Conservation (phyloP, 805 yeast species). For the Zygotorulaspora chibaensis region DNA sequence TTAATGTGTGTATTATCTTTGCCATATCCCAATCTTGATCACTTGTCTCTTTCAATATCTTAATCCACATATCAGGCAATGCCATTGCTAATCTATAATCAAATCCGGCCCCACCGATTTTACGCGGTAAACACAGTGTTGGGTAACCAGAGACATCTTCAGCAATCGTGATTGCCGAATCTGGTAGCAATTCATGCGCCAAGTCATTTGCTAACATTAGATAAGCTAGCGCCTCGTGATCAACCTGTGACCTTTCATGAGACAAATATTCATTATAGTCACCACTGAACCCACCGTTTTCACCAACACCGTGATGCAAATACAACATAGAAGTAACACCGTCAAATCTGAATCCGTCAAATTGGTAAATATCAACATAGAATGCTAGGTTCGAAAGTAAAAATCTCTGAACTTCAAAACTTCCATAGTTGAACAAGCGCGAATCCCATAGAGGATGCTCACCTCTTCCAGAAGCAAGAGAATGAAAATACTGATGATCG, state of each 20-base stretch:
- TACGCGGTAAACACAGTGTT: slow-evolving; percentile 73
- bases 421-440: slow-evolving; percentile 87
- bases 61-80: slow-evolving; percentile 98
- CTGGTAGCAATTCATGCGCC: slow-evolving; percentile 50
- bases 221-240: slow-evolving; percentile 80
- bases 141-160: slow-evolving; percentile 99
- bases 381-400: slow-evolving; percentile 78
- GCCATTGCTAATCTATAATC: slow-evolving; percentile 96
- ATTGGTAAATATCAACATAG: slow-evolving; percentile 74
- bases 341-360: slow-evolving; percentile 95
- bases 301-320: slow-evolving; percentile 87
- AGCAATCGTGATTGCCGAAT: slow-evolving; percentile 72
- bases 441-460: slow-evolving; percentile 93
- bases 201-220: slow-evolving; percentile 87
- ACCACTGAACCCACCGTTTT: slow-evolving; percentile 79
- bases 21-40: slow-evolving; percentile 95
- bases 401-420: slow-evolving; percentile 86
- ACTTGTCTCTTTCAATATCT: slow-evolving; percentile 69
- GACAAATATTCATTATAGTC: slow-evolving; percentile 88
- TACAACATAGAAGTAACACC: slow-evolving; percentile 95
- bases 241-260: slow-evolving; percentile 61
- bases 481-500: slow-evolving; percentile 90
- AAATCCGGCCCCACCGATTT: slow-evolving; percentile 85
- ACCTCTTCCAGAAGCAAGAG: slow-evolving; percentile 70
- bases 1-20: slow-evolving; percentile 69